Percentiles rank a stretch among this genome's conserved stretches.
Conservation (phyloP, 371 early-diverging fungal species). For the Actinomortierella wolfii region DNA sequence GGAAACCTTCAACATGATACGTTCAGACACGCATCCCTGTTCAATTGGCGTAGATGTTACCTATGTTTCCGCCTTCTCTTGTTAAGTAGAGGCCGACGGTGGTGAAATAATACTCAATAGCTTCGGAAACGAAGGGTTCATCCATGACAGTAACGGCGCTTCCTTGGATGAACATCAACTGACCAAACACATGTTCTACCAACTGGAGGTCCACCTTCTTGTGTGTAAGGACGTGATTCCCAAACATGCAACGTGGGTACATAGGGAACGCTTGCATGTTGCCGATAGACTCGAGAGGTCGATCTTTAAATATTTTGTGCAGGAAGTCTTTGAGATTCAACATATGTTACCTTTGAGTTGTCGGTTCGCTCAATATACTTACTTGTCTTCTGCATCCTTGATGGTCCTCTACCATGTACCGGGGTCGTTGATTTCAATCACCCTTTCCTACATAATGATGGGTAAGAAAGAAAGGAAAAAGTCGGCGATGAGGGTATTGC, state of each 20-base stretch:
- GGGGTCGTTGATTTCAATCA: constrained; percentile 14
- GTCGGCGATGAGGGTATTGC: too few species aligned
- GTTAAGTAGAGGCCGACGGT: too few species aligned
- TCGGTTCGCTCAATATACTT: constrained; percentile 16
- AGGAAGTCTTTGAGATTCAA: constrained; percentile 11
- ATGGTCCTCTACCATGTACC: constrained; percentile 13
- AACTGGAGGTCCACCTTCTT: constrained; percentile 10
- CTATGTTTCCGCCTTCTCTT: too few species aligned
- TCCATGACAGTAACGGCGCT: constrained; percentile 1
- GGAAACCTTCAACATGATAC: constrained; percentile 6
- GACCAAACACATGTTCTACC: constrained; percentile 15
- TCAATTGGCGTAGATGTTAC: too few species aligned
- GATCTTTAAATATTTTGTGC: constrained; percentile 16
- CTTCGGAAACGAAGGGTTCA: constrained; percentile 6
- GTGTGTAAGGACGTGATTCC: constrained; percentile 17
- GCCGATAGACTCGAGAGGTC: constrained; percentile 14
- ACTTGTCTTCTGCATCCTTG: constrained; percentile 13
- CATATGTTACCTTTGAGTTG: constrained; percentile 26
- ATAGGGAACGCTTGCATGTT: constrained; percentile 15
- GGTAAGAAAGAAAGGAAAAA: too few species aligned
- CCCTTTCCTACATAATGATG: too few species aligned
- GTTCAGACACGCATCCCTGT: constrained; percentile 11
- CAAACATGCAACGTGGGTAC: constrained; percentile 25
- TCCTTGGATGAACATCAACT: constrained; percentile 5
- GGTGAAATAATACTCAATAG: constrained; percentile 10